phyloP scores from a whole-genome alignment of 208 protist genomes.

The Leishmania aethiopica region DNA sequence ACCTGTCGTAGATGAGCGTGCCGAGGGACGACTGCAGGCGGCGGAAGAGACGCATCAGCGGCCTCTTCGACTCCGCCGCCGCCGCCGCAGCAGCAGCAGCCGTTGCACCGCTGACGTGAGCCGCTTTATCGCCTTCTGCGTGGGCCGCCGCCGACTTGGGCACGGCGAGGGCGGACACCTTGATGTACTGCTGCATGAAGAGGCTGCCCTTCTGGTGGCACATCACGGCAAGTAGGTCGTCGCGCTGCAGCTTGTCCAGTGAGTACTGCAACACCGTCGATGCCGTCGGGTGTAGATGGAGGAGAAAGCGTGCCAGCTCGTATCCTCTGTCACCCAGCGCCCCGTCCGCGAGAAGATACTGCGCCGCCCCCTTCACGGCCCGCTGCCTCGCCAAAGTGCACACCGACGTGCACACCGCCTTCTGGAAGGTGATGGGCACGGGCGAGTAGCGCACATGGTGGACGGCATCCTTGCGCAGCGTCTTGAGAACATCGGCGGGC shows the following conservation, averaged over 20 bases:
- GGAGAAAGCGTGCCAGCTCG: constrained; percentile 72
- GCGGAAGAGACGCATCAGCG: constrained; percentile 58
- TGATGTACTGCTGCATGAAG: constrained; percentile 82
- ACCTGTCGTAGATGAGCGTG: constrained; percentile 56
- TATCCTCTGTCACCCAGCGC: constrained; percentile 55
- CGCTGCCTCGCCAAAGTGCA: constrained; percentile 41
- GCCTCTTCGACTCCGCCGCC: constrained; percentile 7
- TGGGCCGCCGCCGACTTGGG: constrained; percentile 4
- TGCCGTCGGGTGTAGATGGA: constrained; percentile 68
- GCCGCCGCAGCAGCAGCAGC: neutral
- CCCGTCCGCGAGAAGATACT: constrained; percentile 72
- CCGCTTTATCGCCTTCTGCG: neutral
- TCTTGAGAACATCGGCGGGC: constrained; percentile 54
- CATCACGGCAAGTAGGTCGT: constrained; percentile 57
- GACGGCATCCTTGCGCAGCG: constrained; percentile 48
- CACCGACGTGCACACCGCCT: constrained; percentile 44
- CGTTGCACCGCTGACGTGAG: neutral
- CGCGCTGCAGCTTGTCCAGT: constrained; percentile 69
- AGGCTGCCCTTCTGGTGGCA: constrained; percentile 65
- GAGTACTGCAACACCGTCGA: constrained; percentile 60
- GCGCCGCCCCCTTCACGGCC: constrained; percentile 52
- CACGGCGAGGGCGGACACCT: constrained; percentile 25
- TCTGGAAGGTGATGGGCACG: constrained; percentile 53
- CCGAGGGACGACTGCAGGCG: constrained; percentile 51
- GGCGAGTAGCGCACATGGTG: constrained; percentile 64